Percentiles rank a stretch among this genome's conserved stretches.
These are phyloP conservation scores for Hypericum androsaemum DNA, from an alignment of 345 rosid species.

Conservation along the genomic window DNA sequence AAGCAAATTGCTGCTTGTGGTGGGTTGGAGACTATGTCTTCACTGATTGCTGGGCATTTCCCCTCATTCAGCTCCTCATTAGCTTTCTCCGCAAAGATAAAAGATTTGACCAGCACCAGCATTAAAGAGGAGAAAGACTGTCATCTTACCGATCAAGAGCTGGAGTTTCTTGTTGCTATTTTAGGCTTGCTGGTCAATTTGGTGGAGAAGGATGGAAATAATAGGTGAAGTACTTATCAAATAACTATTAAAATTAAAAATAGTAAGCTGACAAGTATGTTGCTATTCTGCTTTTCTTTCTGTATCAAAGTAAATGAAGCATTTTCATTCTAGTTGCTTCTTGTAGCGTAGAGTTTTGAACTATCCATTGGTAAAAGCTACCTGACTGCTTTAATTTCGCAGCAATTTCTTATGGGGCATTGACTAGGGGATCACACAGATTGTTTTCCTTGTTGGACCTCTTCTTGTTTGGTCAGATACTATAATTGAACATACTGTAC, in stretches of 20 bases:
- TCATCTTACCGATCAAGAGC: constrained; percentile 72
- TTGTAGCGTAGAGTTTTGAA: too few species aligned
- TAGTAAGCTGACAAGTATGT: too few species aligned
- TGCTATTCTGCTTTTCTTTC: too few species aligned
- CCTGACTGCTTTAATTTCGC: too few species aligned
- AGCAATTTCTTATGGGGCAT: too few species aligned
- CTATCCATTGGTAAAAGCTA: too few species aligned
- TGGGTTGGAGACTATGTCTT: constrained; percentile 72
- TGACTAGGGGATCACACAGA: too few species aligned
- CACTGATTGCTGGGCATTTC: constrained; percentile 66
- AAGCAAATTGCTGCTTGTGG: constrained; percentile 72
- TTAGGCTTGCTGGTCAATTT: constrained; percentile 85
- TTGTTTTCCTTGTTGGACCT: too few species aligned
- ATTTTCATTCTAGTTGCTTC: too few species aligned
- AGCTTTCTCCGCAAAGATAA: constrained; percentile 23
- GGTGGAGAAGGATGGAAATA: constrained; percentile 81
- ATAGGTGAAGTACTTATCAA: constrained; percentile 49
- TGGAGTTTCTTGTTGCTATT: constrained; percentile 93
- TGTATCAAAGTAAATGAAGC: too few species aligned
- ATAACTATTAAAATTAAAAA: background rate
- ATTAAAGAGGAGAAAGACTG: constrained; percentile 26
- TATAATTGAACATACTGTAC: too few species aligned
- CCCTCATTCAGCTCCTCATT: constrained; percentile 50
- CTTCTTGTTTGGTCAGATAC: too few species aligned
- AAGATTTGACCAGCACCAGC: constrained; percentile 22